Conservation (phyloP, 148 eudicot species). For the Polygonum aviculare region DNA sequence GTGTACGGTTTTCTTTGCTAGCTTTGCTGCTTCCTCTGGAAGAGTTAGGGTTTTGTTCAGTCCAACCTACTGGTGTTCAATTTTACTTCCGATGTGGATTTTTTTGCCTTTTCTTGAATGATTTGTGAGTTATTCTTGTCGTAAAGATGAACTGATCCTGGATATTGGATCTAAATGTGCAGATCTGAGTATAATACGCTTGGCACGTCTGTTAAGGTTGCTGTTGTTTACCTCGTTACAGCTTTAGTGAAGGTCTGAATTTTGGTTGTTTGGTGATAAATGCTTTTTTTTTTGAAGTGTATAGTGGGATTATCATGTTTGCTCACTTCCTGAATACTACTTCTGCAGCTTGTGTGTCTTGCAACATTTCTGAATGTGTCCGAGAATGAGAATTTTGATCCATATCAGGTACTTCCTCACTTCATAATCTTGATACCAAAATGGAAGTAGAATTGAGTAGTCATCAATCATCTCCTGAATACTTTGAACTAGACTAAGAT, state of each 20-base stretch:
- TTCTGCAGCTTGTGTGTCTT: constrained; percentile 78
- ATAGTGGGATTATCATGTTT: background rate
- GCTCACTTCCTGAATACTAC: too few relatives aligned
- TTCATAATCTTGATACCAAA: background rate
- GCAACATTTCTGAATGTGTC: constrained; percentile 92
- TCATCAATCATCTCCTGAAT: background rate
- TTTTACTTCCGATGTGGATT: background rate
- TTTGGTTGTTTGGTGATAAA: background rate
- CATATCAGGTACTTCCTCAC: constrained; percentile 65
- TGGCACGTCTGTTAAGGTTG: constrained; percentile 81
- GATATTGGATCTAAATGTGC: constrained; percentile 16
- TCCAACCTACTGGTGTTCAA: background rate
- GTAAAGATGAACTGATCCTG: background rate
- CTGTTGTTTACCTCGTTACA: constrained; percentile 80
- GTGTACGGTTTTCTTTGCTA: too few relatives aligned
- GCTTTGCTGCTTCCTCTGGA: background rate
- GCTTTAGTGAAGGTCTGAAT: constrained; percentile 71
- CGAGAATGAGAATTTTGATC: constrained; percentile 83
- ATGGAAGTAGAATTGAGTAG: background rate
- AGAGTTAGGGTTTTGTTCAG: constrained; percentile 1
- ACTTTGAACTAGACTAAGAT: background rate
- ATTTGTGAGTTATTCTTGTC: background rate
- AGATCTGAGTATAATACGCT: constrained; percentile 97
- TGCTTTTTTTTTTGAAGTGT: background rate
- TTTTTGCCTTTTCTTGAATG: background rate